Evolutionary conservation across 805 yeast species (phyloP).

Genomic region (Cyberlindnera subsufficiens): DNA sequence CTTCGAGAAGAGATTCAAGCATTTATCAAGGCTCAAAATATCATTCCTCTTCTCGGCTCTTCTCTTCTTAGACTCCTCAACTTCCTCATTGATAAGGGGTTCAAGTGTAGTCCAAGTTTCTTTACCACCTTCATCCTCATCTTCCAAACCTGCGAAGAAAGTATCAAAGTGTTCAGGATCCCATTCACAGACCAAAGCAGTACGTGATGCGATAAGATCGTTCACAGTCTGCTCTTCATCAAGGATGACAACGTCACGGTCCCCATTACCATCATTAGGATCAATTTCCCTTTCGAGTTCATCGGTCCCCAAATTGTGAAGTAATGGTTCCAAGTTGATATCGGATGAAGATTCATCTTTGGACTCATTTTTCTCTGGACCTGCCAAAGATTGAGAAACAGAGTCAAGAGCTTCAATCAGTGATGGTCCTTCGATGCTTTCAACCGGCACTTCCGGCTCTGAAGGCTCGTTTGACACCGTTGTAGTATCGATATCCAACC

Average conservation of each 20-base stretch:
- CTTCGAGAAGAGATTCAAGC: slow-evolving; percentile 66
- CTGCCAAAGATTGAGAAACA: not conserved
- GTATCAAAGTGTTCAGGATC: slow-evolving; percentile 37
- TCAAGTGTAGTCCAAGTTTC: slow-evolving; percentile 54
- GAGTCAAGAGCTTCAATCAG: not conserved
- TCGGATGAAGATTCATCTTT: not conserved
- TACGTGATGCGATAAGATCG: slow-evolving; percentile 25
- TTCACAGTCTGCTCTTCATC: not conserved
- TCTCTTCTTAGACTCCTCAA: slow-evolving; percentile 38
- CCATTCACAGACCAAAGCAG: slow-evolving; percentile 67
- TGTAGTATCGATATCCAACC: slow-evolving; percentile 8
- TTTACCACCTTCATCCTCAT: slow-evolving; percentile 38
- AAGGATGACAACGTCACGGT: slow-evolving; percentile 1
- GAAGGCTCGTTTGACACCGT: slow-evolving; percentile 6
- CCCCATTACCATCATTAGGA: not conserved
- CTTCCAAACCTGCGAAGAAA: slow-evolving; percentile 46
- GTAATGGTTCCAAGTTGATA: not conserved
- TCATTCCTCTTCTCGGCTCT: slow-evolving; percentile 27
- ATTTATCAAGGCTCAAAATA: slow-evolving; percentile 60
- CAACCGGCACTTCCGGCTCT: not conserved
- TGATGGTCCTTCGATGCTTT: not conserved
- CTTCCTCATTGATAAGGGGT: slow-evolving; percentile 44
- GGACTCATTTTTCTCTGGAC: not conserved
- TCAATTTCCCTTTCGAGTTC: not conserved
- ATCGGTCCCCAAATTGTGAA: not conserved